Evolutionary conservation across 2,329 filamentous ascomycete genomes (phyloP).

Genomic region (Emericellopsis atlantica): DNA sequence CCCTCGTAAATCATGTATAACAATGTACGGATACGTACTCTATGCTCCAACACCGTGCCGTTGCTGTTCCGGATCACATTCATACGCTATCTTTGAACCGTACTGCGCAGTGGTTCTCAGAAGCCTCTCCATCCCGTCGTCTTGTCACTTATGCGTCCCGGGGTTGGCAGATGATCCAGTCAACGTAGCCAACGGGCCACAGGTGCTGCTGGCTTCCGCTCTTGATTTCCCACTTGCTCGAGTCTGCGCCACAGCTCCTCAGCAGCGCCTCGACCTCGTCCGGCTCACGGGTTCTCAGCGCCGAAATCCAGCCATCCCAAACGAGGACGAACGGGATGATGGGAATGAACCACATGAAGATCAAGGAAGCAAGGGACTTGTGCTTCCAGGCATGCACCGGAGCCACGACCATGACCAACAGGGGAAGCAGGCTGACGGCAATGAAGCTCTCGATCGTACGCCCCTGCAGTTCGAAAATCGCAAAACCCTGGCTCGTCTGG

Average conservation of each 20-base stretch:
- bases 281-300: conserved; percentile 52
- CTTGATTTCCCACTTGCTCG: conserved; percentile 32
- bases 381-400: conserved; percentile 41
- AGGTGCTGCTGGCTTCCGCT: conserved; percentile 33
- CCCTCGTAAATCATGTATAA: neutral
- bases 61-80: too few relatives aligned
- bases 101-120: too few relatives aligned
- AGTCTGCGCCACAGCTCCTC: conserved; percentile 32
- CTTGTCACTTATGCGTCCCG: conserved; percentile 5
- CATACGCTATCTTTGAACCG: too few relatives aligned
- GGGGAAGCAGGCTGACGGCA: conserved; percentile 36
- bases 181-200: conserved; percentile 36
- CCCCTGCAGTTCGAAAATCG: conserved; percentile 65
- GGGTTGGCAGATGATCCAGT: conserved; percentile 38
- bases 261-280: conserved; percentile 51
- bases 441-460: conserved; percentile 42
- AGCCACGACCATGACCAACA: conserved; percentile 36
- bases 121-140: neutral
- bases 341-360: conserved; percentile 56
- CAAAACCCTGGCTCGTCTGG: conserved; percentile 53
- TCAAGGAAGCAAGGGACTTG: conserved; percentile 38
- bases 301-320: conserved; percentile 58
- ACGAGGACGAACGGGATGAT: conserved; percentile 54
- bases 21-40: neutral
- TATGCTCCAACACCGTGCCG: too few relatives aligned